A percentile compares a stretch with the other conserved stretches of the same genome.
Evolutionary conservation across 1,139 yeast genomes (phyloP).

Genomic region (Taphrina betulina): DNA sequence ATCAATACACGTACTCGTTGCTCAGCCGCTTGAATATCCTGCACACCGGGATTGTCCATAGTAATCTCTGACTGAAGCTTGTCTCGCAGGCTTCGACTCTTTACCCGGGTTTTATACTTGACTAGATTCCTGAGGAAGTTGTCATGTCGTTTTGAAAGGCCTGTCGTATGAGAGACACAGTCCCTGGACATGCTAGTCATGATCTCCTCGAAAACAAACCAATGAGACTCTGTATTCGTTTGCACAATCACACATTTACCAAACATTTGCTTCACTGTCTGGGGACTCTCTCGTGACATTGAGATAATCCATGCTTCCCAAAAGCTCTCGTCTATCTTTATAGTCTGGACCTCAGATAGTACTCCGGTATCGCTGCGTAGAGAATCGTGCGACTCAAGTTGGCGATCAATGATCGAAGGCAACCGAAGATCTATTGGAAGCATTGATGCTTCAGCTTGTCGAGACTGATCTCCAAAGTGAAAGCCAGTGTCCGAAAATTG

Average conservation of each 20-base stretch:
- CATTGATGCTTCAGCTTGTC: background rate
- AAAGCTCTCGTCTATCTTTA: constrained; percentile 6
- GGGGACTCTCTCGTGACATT: constrained; percentile 11
- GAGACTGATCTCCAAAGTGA: background rate
- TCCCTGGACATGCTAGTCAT: too few relatives aligned
- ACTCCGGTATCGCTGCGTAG: background rate
- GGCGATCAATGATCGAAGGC: too few relatives aligned
- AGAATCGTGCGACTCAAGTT: too few relatives aligned
- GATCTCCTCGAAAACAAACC: constrained; percentile 14
- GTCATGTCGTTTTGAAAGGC: background rate
- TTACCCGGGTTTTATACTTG: too few relatives aligned
- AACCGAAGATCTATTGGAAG: background rate
- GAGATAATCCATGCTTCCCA: constrained; percentile 25
- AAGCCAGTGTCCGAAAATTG: constrained; percentile 19
- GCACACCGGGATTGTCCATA: background rate
- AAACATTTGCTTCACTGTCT: constrained; percentile 1
- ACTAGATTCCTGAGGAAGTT: background rate
- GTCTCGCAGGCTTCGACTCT: too few relatives aligned
- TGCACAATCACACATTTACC: constrained; percentile 16
- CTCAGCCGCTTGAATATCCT: background rate
- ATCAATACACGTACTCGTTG: background rate
- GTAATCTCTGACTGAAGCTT: background rate
- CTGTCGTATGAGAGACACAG: background rate
- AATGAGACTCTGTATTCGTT: background rate
- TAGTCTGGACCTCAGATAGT: constrained; percentile 10